Conservation (phyloP, 805 yeast species). For the Lachancea meyersii region DNA sequence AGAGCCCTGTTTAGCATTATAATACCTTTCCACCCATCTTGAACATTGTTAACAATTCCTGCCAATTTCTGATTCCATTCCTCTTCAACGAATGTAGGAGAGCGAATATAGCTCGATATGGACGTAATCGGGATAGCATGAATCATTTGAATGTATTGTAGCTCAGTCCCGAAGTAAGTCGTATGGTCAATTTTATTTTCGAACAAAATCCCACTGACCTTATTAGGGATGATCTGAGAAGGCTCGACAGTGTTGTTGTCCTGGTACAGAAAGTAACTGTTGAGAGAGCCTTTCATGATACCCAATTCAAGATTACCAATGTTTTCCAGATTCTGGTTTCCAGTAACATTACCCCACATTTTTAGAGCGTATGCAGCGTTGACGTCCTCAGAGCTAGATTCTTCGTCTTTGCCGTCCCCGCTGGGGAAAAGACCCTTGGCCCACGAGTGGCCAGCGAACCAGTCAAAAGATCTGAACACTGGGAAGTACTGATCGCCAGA, state of each 20-base stretch:
- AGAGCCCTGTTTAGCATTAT: slow-evolving; percentile 70
- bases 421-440: slow-evolving; percentile 66
- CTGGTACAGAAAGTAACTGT: slow-evolving; percentile 46
- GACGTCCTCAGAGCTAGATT: slow-evolving; percentile 68
- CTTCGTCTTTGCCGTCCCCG: slow-evolving; percentile 75
- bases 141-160: slow-evolving; percentile 71
- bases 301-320: slow-evolving; percentile 58
- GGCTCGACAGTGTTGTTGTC: slow-evolving; percentile 55
- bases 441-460: slow-evolving; percentile 75
- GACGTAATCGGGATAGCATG: slow-evolving; percentile 74
- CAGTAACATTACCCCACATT: slow-evolving; percentile 54
- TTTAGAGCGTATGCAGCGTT: slow-evolving; percentile 65
- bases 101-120: slow-evolving; percentile 54
- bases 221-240: slow-evolving; percentile 47
- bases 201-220: slow-evolving; percentile 66
- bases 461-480: slow-evolving; percentile 61
- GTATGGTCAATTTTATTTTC: slow-evolving; percentile 70
- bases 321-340: slow-evolving; percentile 45
- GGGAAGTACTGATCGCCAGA: slow-evolving; percentile 54
- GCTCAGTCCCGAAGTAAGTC: slow-evolving; percentile 67
- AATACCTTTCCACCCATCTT: slow-evolving; percentile 69
- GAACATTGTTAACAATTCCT: slow-evolving; percentile 41
- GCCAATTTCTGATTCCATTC: slow-evolving; percentile 55
- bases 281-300: slow-evolving; percentile 48
- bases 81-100: slow-evolving; percentile 47